phyloP scores from a whole-genome alignment of 495 filamentous ascomycete species.

The Hypoxylon trugodes region DNA sequence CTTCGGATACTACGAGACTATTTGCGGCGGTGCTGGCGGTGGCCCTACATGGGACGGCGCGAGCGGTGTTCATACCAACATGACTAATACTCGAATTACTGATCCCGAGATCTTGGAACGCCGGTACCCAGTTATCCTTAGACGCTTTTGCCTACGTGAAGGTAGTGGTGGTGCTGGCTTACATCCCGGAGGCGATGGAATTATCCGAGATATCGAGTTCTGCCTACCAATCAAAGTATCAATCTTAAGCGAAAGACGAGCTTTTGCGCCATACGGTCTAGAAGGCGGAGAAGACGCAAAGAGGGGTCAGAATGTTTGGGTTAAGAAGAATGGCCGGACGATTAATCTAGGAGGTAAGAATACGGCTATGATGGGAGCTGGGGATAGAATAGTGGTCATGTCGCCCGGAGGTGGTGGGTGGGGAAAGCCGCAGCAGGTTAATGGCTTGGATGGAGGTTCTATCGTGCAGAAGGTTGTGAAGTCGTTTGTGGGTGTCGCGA shows the following conservation, averaged over 20 bases:
- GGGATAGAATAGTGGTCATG: slow-evolving; percentile 80
- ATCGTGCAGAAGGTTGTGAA: background rate
- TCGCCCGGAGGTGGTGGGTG: slow-evolving; percentile 79
- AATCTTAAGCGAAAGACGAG: slow-evolving; percentile 85
- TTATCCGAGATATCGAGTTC: slow-evolving; percentile 94
- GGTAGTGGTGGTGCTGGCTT: slow-evolving; percentile 76
- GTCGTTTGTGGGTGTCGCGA: background rate
- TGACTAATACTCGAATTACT: slow-evolving; percentile 98
- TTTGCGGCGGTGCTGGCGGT: slow-evolving; percentile 88
- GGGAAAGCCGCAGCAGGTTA: slow-evolving; percentile 52
- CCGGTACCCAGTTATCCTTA: slow-evolving; percentile 85
- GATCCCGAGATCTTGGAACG: slow-evolving; percentile 93
- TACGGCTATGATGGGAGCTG: slow-evolving; percentile 80
- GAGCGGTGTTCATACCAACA: slow-evolving; percentile 89
- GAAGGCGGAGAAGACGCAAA: slow-evolving; percentile 80
- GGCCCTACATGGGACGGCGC: slow-evolving; percentile 88
- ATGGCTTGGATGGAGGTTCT: background rate
- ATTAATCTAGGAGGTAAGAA: slow-evolving; percentile 93
- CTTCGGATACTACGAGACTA: slow-evolving; percentile 98
- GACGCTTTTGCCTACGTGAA: slow-evolving; percentile 81
- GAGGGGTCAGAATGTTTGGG: slow-evolving; percentile 85
- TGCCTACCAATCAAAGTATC: slow-evolving; percentile 86
- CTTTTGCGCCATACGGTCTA: slow-evolving; percentile 87
- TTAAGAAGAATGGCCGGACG: slow-evolving; percentile 51
- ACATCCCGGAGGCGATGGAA: slow-evolving; percentile 85